Evolutionary conservation across 192 early-diverging fungal species (phyloP), one percentile per base, ranked within the genome.

Genomic region (Coemansia sp.): DNA sequence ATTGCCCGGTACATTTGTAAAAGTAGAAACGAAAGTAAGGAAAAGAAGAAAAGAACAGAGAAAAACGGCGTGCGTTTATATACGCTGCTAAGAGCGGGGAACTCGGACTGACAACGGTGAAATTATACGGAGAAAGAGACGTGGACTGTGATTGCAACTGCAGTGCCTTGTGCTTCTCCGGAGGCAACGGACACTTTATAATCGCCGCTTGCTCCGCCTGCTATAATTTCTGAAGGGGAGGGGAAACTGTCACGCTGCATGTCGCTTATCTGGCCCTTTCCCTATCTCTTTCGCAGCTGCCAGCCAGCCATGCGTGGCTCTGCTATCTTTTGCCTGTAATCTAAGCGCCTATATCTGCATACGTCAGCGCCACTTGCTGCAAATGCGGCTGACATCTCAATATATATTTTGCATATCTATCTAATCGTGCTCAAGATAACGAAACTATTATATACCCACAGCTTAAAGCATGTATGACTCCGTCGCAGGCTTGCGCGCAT

Each of bases 1-100:
- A 82, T 66, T 68, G 75, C 79, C 72, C 62, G 74, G 66, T 74
- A 74, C 79, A 82, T 82, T 74, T 69, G 70, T 16, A 62, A 33
- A n/a, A 51, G 4, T 29, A 44, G 45, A 34, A 48, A 61, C 45
- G 44, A 54, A 11, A 19, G 9, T 57, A 46, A 59, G 54, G 44
- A 27, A 57, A 53, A 64, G 40, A 21, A 33, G 41, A 33, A 11
- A 59, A 36, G 16, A 3, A 59, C 19, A 31, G 29, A 37, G 42
- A 39, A 41, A 56, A 27, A 31, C 8, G 46, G 37, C 8, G 64
- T 37, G 36, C 51, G 36, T 14, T 56, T 40, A 40, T 27, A 41
- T 51, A 56, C 45, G 19, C 63, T 8, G 63, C 39, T 3, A 17
- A 64, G 27, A 35, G 29, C 31, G 29, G 54, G 29, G 31, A 34